Evolutionary conservation across 306 rosid species (phyloP), one percentile per base, ranked within the genome.

Genomic region (Abrus precatorius): DNA sequence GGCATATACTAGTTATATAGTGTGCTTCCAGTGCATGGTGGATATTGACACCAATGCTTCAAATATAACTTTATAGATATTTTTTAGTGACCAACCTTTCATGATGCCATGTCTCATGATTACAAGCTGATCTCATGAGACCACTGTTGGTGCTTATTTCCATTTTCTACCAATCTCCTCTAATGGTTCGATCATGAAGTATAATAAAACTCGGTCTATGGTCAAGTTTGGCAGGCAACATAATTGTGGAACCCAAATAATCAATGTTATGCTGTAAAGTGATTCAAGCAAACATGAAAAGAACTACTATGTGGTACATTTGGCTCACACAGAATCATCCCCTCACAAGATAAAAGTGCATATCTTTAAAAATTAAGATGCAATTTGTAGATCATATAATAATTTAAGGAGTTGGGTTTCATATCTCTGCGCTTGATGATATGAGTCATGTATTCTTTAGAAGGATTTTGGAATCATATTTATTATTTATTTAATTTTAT

Each of bases 171-270:
- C 14, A 63, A 53, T 59, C 53, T 79, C 50, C 67, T 36, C 36
- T 5, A 53, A 45, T 13, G 61, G 41, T 69, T 69, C 62, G 60
- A 74, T 69, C 73, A 61, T 74, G 7, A 44, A 3, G 43, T n/a
- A 33, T 30, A 38, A 30, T 44, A 68, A 74, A 53, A 49, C 59
- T 69, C 50, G 59, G 63, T 29, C 50, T 41, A 41, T 27, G 71
- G 78, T 82, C 62, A 50, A 89, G 79, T 83, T 75, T 84, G 83
- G 89, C 69, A 80, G 88, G 70, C 86, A 85, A 30, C 83, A 81
- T 81, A 84, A 87, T 85, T 77, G 55, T 45, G 78, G 50, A 69
- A 33, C 32, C 72, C 47, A 34, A 54, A 54, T 20, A 44, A 27
- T 77, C n/a, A 44, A 59, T 62, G 5, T 47, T 7, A 8, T 27